Conservation (phyloP, 164 flowering plant genomes). For the Aristolochia contorta region DNA sequence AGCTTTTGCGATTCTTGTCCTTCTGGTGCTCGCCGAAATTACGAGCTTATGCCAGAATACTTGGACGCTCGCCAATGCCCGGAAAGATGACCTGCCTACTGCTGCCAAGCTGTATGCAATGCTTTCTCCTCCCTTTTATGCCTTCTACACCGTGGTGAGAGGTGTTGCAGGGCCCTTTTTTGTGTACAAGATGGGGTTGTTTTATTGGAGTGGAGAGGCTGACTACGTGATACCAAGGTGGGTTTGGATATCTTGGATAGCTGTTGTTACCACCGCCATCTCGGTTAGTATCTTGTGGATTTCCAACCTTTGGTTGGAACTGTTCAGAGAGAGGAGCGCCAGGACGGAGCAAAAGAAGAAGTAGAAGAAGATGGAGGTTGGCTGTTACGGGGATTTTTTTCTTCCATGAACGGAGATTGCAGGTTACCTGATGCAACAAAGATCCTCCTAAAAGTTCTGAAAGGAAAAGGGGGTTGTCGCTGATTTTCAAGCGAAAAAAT, state of each 20-base stretch:
- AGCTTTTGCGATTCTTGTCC: conserved; percentile 48
- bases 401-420: neutral
- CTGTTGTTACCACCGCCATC: conserved; percentile 52
- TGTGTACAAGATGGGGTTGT: conserved; percentile 49
- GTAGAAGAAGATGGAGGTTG: conserved; percentile 5
- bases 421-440: neutral
- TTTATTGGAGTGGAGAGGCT: conserved; percentile 46
- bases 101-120: conserved; percentile 40
- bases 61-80: conserved; percentile 67
- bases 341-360: conserved; percentile 21
- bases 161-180: conserved; percentile 65
- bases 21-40: conserved; percentile 66
- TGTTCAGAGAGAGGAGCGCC: conserved; percentile 36
- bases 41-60: conserved; percentile 80
- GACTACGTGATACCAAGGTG: conserved; percentile 53
- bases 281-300: conserved; percentile 72
- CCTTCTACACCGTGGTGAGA: conserved; percentile 51
- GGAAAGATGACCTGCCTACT: conserved; percentile 25
- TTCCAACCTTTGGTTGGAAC: conserved; percentile 59
- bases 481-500: no score
- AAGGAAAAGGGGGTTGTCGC: no score
- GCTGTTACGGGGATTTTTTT: neutral
- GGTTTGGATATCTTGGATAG: conserved; percentile 69
- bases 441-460: neutral
- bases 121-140: conserved; percentile 62